Evolutionary conservation across 176 grass and related monocot genomes (phyloP), one percentile per base, ranked within the genome.

Genomic region (barley (Hordeum vulgare)): DNA sequence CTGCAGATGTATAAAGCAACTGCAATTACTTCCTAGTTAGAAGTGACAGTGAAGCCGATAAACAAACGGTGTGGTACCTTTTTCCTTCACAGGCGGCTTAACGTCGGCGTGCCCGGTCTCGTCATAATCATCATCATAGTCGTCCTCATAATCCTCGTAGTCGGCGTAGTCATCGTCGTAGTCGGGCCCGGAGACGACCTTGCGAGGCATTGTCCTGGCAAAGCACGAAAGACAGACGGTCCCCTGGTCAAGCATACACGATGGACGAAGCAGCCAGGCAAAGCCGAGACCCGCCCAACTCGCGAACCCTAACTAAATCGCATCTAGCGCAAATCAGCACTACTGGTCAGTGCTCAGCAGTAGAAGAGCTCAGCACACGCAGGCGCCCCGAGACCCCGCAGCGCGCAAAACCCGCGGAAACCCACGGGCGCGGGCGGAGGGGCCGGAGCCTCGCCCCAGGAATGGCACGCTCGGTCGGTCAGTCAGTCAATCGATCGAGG

Each of bases 121-220:
- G 47, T 82, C 79, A 31, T 91, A 90, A 75, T 94, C 87, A 89
- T 87, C 84, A 53, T 87, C 84, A 49, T 91, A 78, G 45, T 90
- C 71, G 23, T 94, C 85, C 45, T 81, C 86, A 86, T 93, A 80
- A 47, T 90, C 80, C 59, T 91, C 86, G 71, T 94, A 85, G 53
- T 86, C 86, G 60, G 60, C 66, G 26, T 91, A 88, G 6, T 81
- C 85, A 31, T 92, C 91, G 31, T 94, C 89, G 1, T 92, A 94
- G 33, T 85, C 84, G 42, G 70, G 92, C 13, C 83, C 90, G 88
- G 83, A 80, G 79, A 81, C 79, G 80, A 98, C 75, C 78, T 95
- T 95, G 71, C 96, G 90, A 80, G 93, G 90, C 96, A 95, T 98
- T 88, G 66, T 77, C 41, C 89, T 91, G 80, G 58, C 17, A 83